Percentiles rank a stretch among this genome's conserved stretches.
Evolutionary conservation across 2,329 filamentous ascomycete species (phyloP).

Genomic region (Teratosphaeriaceae sp.): DNA sequence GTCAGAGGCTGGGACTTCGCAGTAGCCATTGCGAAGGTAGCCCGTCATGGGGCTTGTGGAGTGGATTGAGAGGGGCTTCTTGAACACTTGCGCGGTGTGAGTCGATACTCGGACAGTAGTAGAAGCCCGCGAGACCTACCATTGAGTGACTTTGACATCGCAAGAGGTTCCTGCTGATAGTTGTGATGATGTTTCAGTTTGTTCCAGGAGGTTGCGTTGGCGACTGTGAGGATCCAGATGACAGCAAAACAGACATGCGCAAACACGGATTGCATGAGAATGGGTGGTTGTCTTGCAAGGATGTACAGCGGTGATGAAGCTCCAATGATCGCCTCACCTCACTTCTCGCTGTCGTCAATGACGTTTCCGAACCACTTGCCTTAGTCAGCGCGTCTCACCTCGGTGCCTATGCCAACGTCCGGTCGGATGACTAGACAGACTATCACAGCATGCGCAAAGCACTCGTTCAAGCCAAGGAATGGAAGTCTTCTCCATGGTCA

Average conservation of each 20-base stretch:
- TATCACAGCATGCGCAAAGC: too few species aligned
- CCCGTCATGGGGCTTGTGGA: constrained; percentile 54
- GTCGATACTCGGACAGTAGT: neutral
- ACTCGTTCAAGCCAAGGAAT: too few species aligned
- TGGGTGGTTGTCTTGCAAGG: too few species aligned
- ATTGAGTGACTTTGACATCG: constrained; percentile 32
- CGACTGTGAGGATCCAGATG: neutral
- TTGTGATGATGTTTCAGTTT: constrained; percentile 12
- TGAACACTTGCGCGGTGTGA: constrained; percentile 42
- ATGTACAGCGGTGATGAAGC: too few species aligned
- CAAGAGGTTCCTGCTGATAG: constrained; percentile 8
- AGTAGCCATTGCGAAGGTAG: constrained; percentile 57
- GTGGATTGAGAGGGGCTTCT: constrained; percentile 52
- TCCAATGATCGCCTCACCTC: too few species aligned
- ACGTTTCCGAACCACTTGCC: too few species aligned
- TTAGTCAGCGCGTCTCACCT: too few species aligned
- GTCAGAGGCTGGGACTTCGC: constrained; percentile 48
- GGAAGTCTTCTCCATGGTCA: too few species aligned
- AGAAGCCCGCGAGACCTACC: constrained; percentile 10
- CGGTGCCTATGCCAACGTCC: too few species aligned
- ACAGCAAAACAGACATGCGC: neutral
- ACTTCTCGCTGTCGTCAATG: too few species aligned
- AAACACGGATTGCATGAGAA: neutral
- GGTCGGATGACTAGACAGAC: too few species aligned
- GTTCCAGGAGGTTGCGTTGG: neutral